Percentiles rank a stretch among this genome's conserved stretches.
These are phyloP conservation scores for Clavispora phyllophila DNA, from an alignment of 805 yeast genomes.

Conservation along the genomic window DNA sequence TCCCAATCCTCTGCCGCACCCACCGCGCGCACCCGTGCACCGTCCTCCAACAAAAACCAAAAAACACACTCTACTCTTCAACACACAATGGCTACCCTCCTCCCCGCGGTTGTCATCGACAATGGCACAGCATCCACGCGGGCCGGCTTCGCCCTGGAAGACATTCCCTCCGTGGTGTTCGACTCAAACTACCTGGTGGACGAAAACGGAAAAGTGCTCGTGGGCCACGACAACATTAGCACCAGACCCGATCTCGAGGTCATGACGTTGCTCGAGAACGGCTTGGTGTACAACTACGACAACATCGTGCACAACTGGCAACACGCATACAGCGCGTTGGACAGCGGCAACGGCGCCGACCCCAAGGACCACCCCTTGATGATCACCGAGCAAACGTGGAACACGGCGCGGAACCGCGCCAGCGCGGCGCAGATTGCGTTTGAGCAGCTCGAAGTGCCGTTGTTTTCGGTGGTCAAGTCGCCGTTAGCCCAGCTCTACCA, in stretches of 20 bases:
- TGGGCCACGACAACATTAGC: constrained; percentile 47
- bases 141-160: constrained; percentile 67
- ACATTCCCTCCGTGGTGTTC: constrained; percentile 54
- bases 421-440: constrained; percentile 69
- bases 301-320: constrained; percentile 64
- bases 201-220: constrained; percentile 24
- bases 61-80: neutral
- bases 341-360: constrained; percentile 37
- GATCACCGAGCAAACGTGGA: constrained; percentile 66
- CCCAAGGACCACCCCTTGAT: constrained; percentile 63
- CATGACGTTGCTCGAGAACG: constrained; percentile 58
- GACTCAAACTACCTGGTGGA: constrained; percentile 51
- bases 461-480: constrained; percentile 67
- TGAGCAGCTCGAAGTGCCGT: constrained; percentile 68
- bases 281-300: constrained; percentile 69
- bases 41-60: neutral
- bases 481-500: constrained; percentile 77
- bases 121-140: constrained; percentile 60
- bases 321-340: constrained; percentile 50
- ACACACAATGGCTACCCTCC: constrained; percentile 23
- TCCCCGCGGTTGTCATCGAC: constrained; percentile 67
- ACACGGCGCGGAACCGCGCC: constrained; percentile 50
- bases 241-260: constrained; percentile 42
- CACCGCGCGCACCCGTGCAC: constrained; percentile 5
- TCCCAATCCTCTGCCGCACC: no score